Evolutionary conservation across 2,329 filamentous ascomycete species (phyloP).

Genomic region (Fusarium protoensiforme): DNA sequence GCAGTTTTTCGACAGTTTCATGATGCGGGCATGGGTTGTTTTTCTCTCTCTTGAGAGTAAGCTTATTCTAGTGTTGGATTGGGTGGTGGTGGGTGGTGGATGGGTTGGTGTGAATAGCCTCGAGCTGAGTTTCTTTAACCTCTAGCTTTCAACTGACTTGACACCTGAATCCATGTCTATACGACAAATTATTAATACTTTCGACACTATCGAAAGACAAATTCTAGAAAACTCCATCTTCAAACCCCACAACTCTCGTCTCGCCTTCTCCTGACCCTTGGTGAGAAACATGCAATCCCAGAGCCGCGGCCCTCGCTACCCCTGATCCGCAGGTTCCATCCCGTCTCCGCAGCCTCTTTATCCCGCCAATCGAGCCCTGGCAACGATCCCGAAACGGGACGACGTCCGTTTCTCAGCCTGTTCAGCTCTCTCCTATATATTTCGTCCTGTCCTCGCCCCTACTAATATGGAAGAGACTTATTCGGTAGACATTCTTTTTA

Average conservation of each 20-base stretch:
- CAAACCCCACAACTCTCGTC: neutral
- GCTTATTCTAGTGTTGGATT: neutral
- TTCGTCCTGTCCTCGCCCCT: neutral
- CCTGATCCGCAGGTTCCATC: slow-evolving; percentile 1
- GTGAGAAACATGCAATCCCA: neutral
- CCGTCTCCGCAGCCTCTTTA: slow-evolving; percentile 6
- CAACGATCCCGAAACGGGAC: neutral
- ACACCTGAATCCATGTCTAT: neutral
- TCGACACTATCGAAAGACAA: neutral
- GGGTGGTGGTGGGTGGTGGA: neutral
- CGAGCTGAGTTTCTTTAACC: neutral
- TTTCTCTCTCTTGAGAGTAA: neutral
- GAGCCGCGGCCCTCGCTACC: neutral
- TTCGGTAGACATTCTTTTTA: slow-evolving; percentile 22
- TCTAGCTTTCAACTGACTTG: neutral
- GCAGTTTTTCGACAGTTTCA: neutral
- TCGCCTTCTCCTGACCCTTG: neutral
- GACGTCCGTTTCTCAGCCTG: neutral
- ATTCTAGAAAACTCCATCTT: neutral
- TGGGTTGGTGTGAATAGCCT: neutral
- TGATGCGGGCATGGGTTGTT: neutral
- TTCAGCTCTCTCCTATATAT: slow-evolving; percentile 2
- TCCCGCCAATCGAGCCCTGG: slow-evolving; percentile 13
- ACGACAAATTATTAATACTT: neutral
- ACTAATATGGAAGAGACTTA: slow-evolving; percentile 1